These are phyloP conservation scores for Leccinum uliginosum DNA, from an alignment of 768 basidiomycete genomes.

Conservation along the genomic window DNA sequence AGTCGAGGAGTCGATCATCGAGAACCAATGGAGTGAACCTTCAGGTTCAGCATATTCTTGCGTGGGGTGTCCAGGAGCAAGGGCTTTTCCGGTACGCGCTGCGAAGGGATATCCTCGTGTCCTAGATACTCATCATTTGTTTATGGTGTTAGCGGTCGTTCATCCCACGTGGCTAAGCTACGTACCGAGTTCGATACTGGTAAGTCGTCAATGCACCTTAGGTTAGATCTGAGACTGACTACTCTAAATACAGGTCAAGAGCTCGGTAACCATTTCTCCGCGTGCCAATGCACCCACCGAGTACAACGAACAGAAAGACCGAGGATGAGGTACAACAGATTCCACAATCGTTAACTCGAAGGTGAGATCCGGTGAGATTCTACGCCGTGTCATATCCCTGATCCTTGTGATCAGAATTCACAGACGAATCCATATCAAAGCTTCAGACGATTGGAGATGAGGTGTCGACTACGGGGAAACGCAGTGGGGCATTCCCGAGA, in stretches of 20 bases:
- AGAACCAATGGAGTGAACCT: conserved; percentile 14
- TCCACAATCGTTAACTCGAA: no score
- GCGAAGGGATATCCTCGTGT: neutral
- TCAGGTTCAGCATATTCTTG: conserved; percentile 56
- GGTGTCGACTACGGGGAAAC: no score
- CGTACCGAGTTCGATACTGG: conserved; percentile 81
- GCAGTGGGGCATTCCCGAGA: no score
- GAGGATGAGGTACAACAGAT: no score
- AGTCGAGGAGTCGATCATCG: neutral
- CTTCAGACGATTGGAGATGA: no score
- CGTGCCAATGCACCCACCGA: no score
- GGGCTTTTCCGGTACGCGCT: conserved; percentile 73
- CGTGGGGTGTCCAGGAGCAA: conserved; percentile 84
- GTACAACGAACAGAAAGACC: no score
- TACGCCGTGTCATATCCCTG: no score
- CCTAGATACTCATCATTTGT: conserved; percentile 7
- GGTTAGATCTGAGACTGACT: conserved; percentile 4
- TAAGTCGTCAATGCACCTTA: conserved; percentile 24
- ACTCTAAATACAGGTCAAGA: conserved; percentile 45
- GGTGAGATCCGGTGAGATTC: no score
- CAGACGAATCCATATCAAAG: no score
- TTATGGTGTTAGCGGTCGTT: conserved; percentile 72
- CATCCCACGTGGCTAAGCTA: conserved; percentile 73
- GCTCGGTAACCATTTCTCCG: no score
- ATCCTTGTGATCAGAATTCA: no score